Evolutionary conservation across 768 basidiomycete species (phyloP).

Genomic region (Trametes meyenii): DNA sequence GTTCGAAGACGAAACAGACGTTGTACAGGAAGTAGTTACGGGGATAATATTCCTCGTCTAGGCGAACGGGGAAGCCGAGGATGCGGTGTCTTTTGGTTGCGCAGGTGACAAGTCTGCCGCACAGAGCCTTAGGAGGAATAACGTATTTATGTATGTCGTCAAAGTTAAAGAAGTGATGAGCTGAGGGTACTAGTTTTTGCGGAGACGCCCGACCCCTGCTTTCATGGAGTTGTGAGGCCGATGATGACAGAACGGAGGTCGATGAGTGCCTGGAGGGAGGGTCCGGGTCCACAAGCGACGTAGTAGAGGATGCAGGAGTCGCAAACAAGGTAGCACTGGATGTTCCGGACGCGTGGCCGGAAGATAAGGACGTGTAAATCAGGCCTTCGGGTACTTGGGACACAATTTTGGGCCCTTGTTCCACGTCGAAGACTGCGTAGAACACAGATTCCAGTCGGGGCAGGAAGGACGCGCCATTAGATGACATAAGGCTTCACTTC

Average conservation of each 20-base stretch:
- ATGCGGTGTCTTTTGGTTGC: constrained; percentile 82
- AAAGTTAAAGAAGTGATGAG: constrained; percentile 78
- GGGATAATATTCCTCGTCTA: constrained; percentile 66
- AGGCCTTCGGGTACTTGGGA: constrained; percentile 94
- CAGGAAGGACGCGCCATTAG: constrained; percentile 68
- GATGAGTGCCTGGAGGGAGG: constrained; percentile 51
- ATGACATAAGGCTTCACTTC: constrained; percentile 36
- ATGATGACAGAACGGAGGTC: constrained; percentile 53
- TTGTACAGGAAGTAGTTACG: constrained; percentile 94
- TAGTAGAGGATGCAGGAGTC: constrained; percentile 38
- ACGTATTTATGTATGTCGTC: constrained; percentile 92
- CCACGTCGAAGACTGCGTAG: constrained; percentile 89
- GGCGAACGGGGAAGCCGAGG: constrained; percentile 87
- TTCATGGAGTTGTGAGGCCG: constrained; percentile 46
- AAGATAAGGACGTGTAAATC: constrained; percentile 49
- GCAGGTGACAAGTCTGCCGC: constrained; percentile 87
- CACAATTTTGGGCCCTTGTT: constrained; percentile 84
- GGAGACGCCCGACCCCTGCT: constrained; percentile 42
- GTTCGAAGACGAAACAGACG: constrained; percentile 94
- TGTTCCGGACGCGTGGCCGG: constrained; percentile 19
- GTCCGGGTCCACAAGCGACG: constrained; percentile 34
- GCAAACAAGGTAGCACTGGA: constrained; percentile 32
- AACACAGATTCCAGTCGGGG: constrained; percentile 86
- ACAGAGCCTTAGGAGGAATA: constrained; percentile 84
- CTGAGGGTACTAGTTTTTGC: constrained; percentile 37